Percentiles rank a stretch among this genome's conserved stretches.
Evolutionary conservation across 257 asterid genomes (phyloP).

Genomic region (Hygrophila difformis): DNA sequence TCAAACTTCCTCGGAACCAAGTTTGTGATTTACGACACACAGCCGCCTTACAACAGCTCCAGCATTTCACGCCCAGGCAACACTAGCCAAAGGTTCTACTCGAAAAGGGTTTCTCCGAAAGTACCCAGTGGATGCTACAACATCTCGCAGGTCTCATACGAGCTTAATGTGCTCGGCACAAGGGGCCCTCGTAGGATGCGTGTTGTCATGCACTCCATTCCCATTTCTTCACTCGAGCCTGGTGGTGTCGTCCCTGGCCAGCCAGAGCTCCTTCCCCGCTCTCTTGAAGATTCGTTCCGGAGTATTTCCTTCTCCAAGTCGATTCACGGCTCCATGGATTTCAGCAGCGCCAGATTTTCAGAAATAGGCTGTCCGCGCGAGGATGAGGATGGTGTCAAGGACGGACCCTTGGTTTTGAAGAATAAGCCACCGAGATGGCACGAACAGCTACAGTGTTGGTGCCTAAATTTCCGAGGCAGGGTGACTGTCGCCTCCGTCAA

Average conservation of each 20-base stretch:
- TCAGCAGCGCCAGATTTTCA: slow-evolving; percentile 53
- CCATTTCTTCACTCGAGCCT: slow-evolving; percentile 43
- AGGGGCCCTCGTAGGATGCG: slow-evolving; percentile 65
- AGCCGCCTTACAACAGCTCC: slow-evolving; percentile 50
- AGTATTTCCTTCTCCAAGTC: slow-evolving; percentile 44
- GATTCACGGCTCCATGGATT: slow-evolving; percentile 39
- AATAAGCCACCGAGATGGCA: slow-evolving; percentile 71
- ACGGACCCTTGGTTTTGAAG: slow-evolving; percentile 48
- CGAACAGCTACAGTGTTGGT: slow-evolving; percentile 82
- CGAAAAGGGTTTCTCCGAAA: slow-evolving; percentile 64
- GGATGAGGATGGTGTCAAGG: slow-evolving; percentile 24
- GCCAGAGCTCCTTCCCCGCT: slow-evolving; percentile 43
- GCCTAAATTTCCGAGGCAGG: slow-evolving; percentile 77
- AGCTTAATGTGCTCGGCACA: slow-evolving; percentile 65
- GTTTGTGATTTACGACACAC: slow-evolving; percentile 83
- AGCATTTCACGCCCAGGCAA: slow-evolving; percentile 48
- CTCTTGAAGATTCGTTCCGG: slow-evolving; percentile 56
- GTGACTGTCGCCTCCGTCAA: slow-evolving; percentile 92
- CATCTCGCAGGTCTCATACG: slow-evolving; percentile 50
- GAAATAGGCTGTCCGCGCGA: slow-evolving; percentile 22
- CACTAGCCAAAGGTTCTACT: slow-evolving; percentile 48
- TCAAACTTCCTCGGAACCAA: slow-evolving; percentile 93
- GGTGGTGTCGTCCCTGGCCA: slow-evolving; percentile 53
- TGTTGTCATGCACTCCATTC: slow-evolving; percentile 52
- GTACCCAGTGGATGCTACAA: slow-evolving; percentile 51